Conservation (phyloP, 352 stramenopile genomes). For the Globisporangium radiosum region DNA sequence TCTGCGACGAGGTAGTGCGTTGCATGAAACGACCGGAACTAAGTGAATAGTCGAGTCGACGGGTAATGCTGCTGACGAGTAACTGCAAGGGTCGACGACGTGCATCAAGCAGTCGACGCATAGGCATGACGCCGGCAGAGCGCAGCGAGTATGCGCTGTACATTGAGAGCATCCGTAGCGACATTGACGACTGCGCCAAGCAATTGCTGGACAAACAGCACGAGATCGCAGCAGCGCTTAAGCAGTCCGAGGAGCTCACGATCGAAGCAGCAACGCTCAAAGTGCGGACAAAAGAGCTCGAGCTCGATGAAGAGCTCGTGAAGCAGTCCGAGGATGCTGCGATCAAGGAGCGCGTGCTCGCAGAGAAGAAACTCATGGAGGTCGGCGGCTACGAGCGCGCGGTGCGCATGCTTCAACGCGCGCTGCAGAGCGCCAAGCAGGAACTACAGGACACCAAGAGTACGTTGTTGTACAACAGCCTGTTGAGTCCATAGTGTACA, state of each 20-base stretch:
- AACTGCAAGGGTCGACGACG: no score
- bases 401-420: constrained; percentile 46
- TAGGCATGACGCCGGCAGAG: constrained; percentile 19
- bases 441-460: constrained; percentile 49
- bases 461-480: constrained; percentile 3
- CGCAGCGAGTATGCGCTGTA: constrained; percentile 31
- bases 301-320: constrained; percentile 48
- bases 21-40: background rate
- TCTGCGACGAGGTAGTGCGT: background rate
- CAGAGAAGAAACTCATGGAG: constrained; percentile 57
- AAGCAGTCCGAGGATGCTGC: constrained; percentile 36
- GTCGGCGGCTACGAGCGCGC: constrained; percentile 55
- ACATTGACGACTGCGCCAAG: constrained; percentile 22
- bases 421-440: constrained; percentile 37
- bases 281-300: constrained; percentile 53
- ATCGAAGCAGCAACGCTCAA: constrained; percentile 38
- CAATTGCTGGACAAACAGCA: constrained; percentile 29
- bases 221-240: constrained; percentile 31
- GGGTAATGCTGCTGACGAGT: no score
- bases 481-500: no score
- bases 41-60: background rate
- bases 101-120: no score
- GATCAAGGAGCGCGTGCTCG: constrained; percentile 44
- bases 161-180: constrained; percentile 32
- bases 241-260: constrained; percentile 41